Evolutionary conservation across 1,284 basidiomycete species (phyloP), one percentile per base, ranked within the genome.

Genomic region (Puccinia coronata): DNA sequence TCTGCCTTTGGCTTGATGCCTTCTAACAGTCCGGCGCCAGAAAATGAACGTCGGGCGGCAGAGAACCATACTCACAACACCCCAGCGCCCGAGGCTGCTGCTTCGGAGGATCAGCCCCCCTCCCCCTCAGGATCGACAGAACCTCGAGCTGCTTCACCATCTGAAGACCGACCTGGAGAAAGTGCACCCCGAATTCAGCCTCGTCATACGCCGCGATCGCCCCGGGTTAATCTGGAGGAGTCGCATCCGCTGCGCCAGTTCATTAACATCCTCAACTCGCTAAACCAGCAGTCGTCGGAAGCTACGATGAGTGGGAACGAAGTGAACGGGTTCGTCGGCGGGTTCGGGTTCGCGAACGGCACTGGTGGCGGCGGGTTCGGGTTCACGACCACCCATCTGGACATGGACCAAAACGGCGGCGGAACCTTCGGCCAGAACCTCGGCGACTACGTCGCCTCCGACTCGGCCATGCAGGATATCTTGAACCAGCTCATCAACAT

Each of bases 401-500:
- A 65, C 36, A 59, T 71, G 51, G 55, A 39, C 9, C 49, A 73
- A 8, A 57, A 57, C 31, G 41, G 51, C 34, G 51, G n/a, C n/a
- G n/a, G n/a, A n/a, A n/a, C 71, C 1, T 67, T 55, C 8, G 78
- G 55, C 9, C 65, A 59, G 12, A 70, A 80, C 43, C 55, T 80
- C n/a, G 70, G 78, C 8, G 78, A 80, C 65, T 80, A 80, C 36
- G 78, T 80, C 3, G 31, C 71, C 36, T 61, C n/a, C 70, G 71
- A 78, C 55, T 57, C 83, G 92, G 92, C 92, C 20, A 85, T 93
- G 83, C 92, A 93, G 85, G 90, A 92, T 84, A 91, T 93, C 82
- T 90, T 93, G 65, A 89, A 90, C 0, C 92, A 93, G 82, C 87
- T 93, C 59, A 92, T 92, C 90, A 91, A 92, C 83, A 90, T 89